Evolutionary conservation across 495 filamentous ascomycete species (phyloP).

Genomic region (Pseudomonodictys pantanalensis): DNA sequence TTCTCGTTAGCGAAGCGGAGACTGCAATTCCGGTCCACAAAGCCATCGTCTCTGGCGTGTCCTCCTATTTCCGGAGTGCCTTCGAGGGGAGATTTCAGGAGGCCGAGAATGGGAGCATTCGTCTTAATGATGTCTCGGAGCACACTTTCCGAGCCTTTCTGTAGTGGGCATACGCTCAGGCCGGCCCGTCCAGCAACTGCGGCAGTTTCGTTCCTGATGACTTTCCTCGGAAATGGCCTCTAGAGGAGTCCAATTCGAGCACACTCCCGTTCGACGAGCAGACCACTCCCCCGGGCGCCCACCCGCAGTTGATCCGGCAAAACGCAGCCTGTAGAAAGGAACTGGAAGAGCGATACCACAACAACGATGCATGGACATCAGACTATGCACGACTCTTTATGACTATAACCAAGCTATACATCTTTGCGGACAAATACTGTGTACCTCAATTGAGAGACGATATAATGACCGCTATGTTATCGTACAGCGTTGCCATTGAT

Average conservation of each 20-base stretch:
- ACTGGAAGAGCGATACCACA: too few species aligned
- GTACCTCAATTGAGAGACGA: constrained; percentile 4
- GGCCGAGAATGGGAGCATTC: neutral
- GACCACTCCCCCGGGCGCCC: too few species aligned
- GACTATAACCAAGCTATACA: constrained; percentile 5
- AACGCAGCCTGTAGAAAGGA: too few species aligned
- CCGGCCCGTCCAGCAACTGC: too few species aligned
- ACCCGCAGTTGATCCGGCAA: too few species aligned
- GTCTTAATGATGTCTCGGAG: neutral
- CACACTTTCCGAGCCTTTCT: constrained; percentile 1
- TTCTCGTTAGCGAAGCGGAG: neutral
- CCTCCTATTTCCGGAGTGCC: constrained; percentile 1
- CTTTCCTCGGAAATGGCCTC: too few species aligned
- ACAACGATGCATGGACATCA: too few species aligned
- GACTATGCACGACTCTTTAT: too few species aligned
- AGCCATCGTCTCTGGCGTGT: neutral
- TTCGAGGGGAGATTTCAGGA: neutral
- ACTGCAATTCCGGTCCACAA: constrained; percentile 5
- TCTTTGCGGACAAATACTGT: constrained; percentile 5
- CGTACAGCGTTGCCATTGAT: neutral
- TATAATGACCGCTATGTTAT: neutral
- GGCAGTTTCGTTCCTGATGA: too few species aligned
- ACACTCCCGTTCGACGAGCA: too few species aligned
- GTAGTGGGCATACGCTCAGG: neutral
- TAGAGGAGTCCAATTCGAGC: too few species aligned